Base-by-base conservation (phyloP, 2,329 filamentous ascomycete genomes). In the Fusarium redolens region DNA sequence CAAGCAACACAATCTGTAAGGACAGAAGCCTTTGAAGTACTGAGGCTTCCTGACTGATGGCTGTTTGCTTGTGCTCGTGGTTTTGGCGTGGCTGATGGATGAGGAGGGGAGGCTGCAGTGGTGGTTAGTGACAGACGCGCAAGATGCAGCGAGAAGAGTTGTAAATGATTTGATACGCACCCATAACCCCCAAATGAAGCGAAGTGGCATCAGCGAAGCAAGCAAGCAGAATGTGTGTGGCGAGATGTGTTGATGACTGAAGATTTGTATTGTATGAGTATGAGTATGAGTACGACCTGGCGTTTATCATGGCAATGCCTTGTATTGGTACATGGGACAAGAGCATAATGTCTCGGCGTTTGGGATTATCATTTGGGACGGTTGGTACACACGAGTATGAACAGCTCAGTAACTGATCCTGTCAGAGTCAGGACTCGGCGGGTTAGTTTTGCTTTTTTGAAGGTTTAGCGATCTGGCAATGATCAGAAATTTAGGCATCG, bases 81-180 rank as follows among this genome's bases (percentile, higher is more conserved):
- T 55, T 74, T 74, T 58, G 57, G 65, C 63, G 78, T 74, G 69
- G 73, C 61, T 75, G 74, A 69, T 73, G 70, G 73, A 74, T 68
- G 68, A 72, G 65, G 71, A 74, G 71, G 69, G 65, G 73, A 72
- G 77, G 74, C 60, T 73, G 74, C 72, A 70, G 69, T 69, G 64
- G 71, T 72, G 71, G 63, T 63, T 72, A 64, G 74, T 72, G 72
- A 76, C 74, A 75, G 74, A 78, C 58, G 65, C 71, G 75, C 75
- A 79, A 69, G 76, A 71, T 74, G 77, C 67, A 75, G 75, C 75
- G 75, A 68, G 75, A 75, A 77, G 74, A 77, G 78, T 75, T 78
- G 77, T 79, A 78, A 71, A 77, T 74, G 77, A 78, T 74, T 77
- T 77, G 75, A 77, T 77, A 77, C 71, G 74, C 71, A 76, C 72